Evolutionary conservation across 805 yeast genomes (phyloP).

Genomic region (Suhomyces canberraensis): DNA sequence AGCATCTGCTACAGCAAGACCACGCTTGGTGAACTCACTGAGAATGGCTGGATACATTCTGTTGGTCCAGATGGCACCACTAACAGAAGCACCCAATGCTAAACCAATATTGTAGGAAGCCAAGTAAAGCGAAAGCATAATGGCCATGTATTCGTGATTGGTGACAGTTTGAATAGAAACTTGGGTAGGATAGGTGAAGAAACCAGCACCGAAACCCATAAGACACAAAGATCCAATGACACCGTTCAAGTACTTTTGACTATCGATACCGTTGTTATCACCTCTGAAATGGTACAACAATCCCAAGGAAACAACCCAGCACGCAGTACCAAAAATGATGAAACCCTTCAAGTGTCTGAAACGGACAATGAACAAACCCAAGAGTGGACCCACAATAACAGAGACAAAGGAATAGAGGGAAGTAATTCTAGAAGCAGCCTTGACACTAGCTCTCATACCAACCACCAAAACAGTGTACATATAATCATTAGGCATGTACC

Average conservation of each 20-base stretch:
- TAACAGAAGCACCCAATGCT: conserved; percentile 59
- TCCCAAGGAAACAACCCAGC: conserved; percentile 64
- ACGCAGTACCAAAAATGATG: conserved; percentile 53
- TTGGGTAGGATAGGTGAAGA: conserved; percentile 64
- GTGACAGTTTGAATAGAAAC: conserved; percentile 57
- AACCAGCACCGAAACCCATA: conserved; percentile 72
- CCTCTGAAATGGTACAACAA: conserved; percentile 57
- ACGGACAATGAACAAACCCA: conserved; percentile 51
- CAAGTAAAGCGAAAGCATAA: conserved; percentile 54
- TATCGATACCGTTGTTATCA: conserved; percentile 34
- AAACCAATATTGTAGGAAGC: conserved; percentile 60
- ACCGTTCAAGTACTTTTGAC: conserved; percentile 39
- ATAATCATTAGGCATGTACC: conserved; percentile 68
- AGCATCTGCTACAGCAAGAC: conserved; percentile 38
- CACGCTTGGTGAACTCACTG: conserved; percentile 24
- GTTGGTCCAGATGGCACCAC: conserved; percentile 74
- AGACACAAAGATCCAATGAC: conserved; percentile 63
- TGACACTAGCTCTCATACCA: conserved; percentile 54
- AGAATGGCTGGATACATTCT: conserved; percentile 45
- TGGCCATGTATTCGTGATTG: conserved; percentile 63
- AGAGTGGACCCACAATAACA: conserved; percentile 54
- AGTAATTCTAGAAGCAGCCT: conserved; percentile 66
- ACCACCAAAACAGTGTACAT: conserved; percentile 65
- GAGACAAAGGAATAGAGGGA: conserved; percentile 64
- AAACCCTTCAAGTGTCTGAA: conserved; percentile 56